A percentile compares a stretch with the other conserved stretches of the same genome.
These are phyloP conservation scores for Cladophialophora chaetospira DNA, from an alignment of 2,329 filamentous ascomycete species.

Conservation along the genomic window DNA sequence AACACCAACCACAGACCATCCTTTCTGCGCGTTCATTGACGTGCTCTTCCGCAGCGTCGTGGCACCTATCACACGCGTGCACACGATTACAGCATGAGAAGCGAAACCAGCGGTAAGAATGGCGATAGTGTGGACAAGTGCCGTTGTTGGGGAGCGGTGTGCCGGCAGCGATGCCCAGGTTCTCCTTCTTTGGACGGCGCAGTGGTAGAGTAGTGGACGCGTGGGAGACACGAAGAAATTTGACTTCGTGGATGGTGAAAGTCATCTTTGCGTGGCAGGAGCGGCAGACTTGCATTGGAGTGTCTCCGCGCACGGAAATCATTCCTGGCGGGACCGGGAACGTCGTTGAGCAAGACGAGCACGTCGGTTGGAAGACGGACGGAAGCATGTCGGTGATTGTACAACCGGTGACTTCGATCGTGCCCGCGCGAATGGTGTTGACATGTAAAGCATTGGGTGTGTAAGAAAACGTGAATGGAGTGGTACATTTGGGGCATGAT, in stretches of 20 bases:
- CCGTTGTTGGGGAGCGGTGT: conserved; percentile 57
- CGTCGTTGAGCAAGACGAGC: conserved; percentile 71
- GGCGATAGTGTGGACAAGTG: conserved; percentile 57
- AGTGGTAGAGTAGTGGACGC: conserved; percentile 32
- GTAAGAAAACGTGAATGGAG: conserved; percentile 46
- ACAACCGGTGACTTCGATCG: conserved; percentile 75
- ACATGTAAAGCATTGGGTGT: conserved; percentile 71
- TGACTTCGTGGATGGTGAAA: conserved; percentile 75
- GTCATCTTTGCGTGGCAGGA: conserved; percentile 78
- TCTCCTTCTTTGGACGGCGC: conserved; percentile 44
- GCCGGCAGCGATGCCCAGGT: conserved; percentile 57
- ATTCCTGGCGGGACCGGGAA: conserved; percentile 62
- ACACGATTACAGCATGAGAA: conserved; percentile 61
- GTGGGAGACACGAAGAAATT: conserved; percentile 69
- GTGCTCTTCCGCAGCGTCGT: conserved; percentile 71
- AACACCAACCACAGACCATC: conserved; percentile 80
- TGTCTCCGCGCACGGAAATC: conserved; percentile 72
- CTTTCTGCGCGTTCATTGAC: conserved; percentile 77
- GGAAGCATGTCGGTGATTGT: conserved; percentile 75
- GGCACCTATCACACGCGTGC: conserved; percentile 67
- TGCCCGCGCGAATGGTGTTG: conserved; percentile 73
- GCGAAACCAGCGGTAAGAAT: conserved; percentile 61
- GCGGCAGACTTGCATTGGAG: conserved; percentile 72
- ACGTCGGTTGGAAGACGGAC: conserved; percentile 78
- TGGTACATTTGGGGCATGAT: conserved; percentile 59